These are phyloP conservation scores for Teratosphaeria epicoccoides DNA, from an alignment of 2,329 filamentous ascomycete genomes.

Conservation along the genomic window DNA sequence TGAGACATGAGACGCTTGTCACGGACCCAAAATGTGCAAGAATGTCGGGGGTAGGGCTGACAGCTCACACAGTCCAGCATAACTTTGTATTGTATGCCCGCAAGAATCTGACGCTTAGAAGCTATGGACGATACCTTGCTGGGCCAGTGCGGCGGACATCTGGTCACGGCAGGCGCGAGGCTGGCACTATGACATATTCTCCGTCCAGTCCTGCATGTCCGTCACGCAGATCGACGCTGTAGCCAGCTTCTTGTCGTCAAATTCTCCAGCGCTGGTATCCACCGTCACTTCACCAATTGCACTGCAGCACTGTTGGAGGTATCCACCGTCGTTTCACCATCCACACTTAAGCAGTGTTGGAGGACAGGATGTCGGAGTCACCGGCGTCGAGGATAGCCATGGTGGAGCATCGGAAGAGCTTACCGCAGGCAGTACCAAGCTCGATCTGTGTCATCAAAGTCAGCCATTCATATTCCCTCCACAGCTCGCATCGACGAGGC, in stretches of 20 bases:
- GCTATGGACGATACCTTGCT: neutral
- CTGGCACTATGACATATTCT: no score
- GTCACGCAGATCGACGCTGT: neutral
- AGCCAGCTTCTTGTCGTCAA: neutral
- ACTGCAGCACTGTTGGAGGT: slow-evolving; percentile 44
- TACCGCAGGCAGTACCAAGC: slow-evolving; percentile 95
- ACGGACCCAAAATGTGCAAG: no score
- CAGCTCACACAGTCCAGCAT: no score
- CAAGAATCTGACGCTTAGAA: neutral
- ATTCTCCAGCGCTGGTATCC: neutral
- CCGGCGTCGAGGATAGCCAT: slow-evolving; percentile 95
- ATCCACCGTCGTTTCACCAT: neutral
- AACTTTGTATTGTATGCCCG: no score
- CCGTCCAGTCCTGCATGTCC: neutral
- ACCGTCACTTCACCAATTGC: neutral
- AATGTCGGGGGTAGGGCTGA: no score
- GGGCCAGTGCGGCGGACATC: neutral
- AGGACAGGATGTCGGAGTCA: slow-evolving; percentile 89
- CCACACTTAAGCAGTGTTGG: slow-evolving; percentile 37
- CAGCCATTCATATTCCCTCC: slow-evolving; percentile 60
- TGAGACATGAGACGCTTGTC: neutral
- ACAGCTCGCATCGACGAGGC: slow-evolving; percentile 53
- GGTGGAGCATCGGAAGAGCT: slow-evolving; percentile 96
- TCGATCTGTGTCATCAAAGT: slow-evolving; percentile 64
- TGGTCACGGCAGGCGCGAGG: neutral